These are phyloP conservation scores for Fusarium guadeloupense DNA, from an alignment of 2,329 filamentous ascomycete genomes.

Conservation along the genomic window DNA sequence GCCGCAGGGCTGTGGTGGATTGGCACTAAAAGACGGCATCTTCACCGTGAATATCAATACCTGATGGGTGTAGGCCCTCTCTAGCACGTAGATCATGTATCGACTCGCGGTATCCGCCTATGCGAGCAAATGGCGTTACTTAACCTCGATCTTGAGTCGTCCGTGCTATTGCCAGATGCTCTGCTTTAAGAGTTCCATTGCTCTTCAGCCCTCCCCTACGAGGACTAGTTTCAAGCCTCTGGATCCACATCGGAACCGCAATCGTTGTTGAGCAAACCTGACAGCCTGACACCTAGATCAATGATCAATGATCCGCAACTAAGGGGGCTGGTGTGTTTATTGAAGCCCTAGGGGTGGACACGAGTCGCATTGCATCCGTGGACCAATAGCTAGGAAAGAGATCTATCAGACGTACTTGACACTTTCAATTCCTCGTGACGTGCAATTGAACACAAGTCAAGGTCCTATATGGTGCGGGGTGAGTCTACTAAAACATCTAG, in stretches of 20 bases:
- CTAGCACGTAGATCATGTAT: conserved; percentile 22
- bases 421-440: not conserved
- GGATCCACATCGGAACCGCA: conserved; percentile 44
- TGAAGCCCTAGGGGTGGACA: too few species aligned
- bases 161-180: conserved; percentile 20
- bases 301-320: conserved; percentile 45
- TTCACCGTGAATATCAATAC: conserved; percentile 21
- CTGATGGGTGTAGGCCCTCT: too few species aligned
- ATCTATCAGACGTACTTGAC: too few species aligned
- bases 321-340: not conserved
- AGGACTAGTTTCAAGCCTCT: conserved; percentile 20
- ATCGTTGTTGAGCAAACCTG: conserved; percentile 25
- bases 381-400: too few species aligned
- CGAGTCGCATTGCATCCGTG: not conserved
- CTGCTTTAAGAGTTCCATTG: conserved; percentile 9
- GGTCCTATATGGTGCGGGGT: not conserved
- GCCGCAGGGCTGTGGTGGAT: conserved; percentile 13
- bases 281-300: too few species aligned
- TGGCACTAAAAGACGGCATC: conserved; percentile 4
- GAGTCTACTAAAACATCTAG: not conserved
- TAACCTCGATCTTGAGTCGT: conserved; percentile 6
- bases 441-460: not conserved
- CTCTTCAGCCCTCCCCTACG: conserved; percentile 7
- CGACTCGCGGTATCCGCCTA: conserved; percentile 24
- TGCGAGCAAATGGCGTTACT: conserved; percentile 20